These are phyloP conservation scores for Ophiosphaerella narmari DNA, from an alignment of 2,329 filamentous ascomycete genomes.

Conservation along the genomic window DNA sequence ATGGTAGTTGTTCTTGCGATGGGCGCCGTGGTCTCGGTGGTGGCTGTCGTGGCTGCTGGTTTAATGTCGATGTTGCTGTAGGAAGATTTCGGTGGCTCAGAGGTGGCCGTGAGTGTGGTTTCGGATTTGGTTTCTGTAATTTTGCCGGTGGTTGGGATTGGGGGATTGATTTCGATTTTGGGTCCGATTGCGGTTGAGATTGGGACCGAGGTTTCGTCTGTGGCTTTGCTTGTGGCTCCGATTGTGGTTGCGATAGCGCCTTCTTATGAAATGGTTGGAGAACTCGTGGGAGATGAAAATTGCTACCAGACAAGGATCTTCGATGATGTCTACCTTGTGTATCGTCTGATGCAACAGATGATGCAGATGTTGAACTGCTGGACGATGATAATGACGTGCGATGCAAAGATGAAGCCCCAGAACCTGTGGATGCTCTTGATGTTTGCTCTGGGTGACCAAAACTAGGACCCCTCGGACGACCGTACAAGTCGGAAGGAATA, in stretches of 20 bases:
- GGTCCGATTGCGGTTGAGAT: background rate
- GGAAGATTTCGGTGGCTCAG: too few relatives aligned
- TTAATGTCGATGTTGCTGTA: background rate
- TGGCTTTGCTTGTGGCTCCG: background rate
- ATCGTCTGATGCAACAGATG: slow-evolving; percentile 14
- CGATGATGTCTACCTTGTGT: slow-evolving; percentile 13
- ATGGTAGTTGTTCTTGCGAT: slow-evolving; percentile 1
- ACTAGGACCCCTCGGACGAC: background rate
- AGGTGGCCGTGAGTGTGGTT: background rate
- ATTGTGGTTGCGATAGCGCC: slow-evolving; percentile 6
- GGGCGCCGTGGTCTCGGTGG: slow-evolving; percentile 1
- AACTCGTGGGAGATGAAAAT: slow-evolving; percentile 6
- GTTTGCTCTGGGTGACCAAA: slow-evolving; percentile 5
- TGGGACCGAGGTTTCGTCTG: background rate
- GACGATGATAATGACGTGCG: slow-evolving; percentile 18
- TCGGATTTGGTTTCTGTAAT: background rate
- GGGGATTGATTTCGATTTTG: background rate
- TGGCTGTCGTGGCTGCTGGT: slow-evolving; percentile 1
- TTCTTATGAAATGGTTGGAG: slow-evolving; percentile 23
- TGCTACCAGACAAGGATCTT: slow-evolving; percentile 14
- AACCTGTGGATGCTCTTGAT: slow-evolving; percentile 7
- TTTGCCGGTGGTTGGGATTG: background rate
- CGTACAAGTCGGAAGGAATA: background rate
- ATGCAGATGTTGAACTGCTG: slow-evolving; percentile 14
- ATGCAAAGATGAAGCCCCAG: slow-evolving; percentile 16